Evolutionary conservation across 371 early-diverging fungal species (phyloP).

Genomic region (Rhizopus delemar): DNA sequence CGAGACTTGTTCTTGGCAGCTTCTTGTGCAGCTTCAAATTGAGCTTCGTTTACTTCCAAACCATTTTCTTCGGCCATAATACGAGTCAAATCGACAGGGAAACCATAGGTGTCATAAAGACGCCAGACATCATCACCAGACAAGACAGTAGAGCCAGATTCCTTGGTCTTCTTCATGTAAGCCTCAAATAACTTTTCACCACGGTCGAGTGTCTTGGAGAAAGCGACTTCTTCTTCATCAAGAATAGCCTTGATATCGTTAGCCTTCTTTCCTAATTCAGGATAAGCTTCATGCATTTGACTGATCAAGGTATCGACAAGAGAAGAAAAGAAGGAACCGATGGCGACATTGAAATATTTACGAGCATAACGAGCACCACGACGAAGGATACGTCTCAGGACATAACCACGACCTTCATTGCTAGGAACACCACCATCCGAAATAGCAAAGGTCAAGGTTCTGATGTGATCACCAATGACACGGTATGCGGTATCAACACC

Average conservation of each 20-base stretch:
- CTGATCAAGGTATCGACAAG: constrained; percentile 85
- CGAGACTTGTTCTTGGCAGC: constrained; percentile 83
- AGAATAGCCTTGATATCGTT: constrained; percentile 90
- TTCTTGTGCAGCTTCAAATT: constrained; percentile 82
- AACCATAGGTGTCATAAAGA: constrained; percentile 99
- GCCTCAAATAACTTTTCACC: constrained; percentile 95
- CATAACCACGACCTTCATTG: constrained; percentile 99
- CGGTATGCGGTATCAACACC: constrained; percentile 98
- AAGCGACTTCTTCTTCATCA: constrained; percentile 95
- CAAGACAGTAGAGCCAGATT: constrained; percentile 60
- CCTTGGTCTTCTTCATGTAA: constrained; percentile 73
- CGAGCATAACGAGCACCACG: constrained; percentile 97
- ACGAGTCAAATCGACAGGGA: constrained; percentile 98
- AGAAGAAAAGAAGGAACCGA: constrained; percentile 90
- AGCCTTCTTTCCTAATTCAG: constrained; percentile 76
- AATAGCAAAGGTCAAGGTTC: constrained; percentile 98
- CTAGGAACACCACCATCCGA: constrained; percentile 96
- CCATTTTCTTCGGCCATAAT: constrained; percentile 98
- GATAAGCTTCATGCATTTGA: constrained; percentile 88
- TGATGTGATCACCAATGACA: constrained; percentile 98
- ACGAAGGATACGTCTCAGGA: constrained; percentile 96
- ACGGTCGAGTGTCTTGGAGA: constrained; percentile 97
- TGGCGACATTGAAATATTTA: constrained; percentile 87
- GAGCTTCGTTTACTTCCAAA: constrained; percentile 83
- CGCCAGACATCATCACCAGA: constrained; percentile 95